Percentiles rank a stretch among this genome's conserved stretches.
Evolutionary conservation across 805 yeast species (phyloP).

Genomic region (Nakazawaea wickerhamii): DNA sequence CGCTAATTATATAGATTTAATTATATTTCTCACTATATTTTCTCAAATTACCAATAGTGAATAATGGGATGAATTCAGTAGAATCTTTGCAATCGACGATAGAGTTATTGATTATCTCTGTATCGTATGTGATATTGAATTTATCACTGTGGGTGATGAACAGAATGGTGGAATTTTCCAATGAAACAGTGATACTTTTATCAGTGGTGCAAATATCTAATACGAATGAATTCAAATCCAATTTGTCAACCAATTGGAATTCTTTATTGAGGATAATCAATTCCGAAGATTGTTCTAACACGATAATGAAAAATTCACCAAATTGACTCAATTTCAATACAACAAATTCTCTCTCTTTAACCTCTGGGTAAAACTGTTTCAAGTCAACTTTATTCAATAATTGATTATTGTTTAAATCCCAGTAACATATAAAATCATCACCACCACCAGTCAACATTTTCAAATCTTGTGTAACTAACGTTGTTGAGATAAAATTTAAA

Average conservation of each 20-base stretch:
- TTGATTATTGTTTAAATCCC: slow-evolving; percentile 63
- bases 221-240: slow-evolving; percentile 2
- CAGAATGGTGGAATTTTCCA: background rate
- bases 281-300: slow-evolving; percentile 28
- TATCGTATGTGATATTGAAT: background rate
- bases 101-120: background rate
- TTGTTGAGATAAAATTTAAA: slow-evolving; percentile 67
- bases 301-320: slow-evolving; percentile 30
- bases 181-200: background rate
- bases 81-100: slow-evolving; percentile 21
- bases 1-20: slow-evolving; percentile 1
- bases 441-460: slow-evolving; percentile 83
- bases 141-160: background rate
- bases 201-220: slow-evolving; percentile 5
- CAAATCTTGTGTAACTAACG: slow-evolving; percentile 52
- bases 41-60: slow-evolving; percentile 46
- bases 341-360: background rate
- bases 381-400: slow-evolving; percentile 46
- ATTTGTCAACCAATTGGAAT: background rate
- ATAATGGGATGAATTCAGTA: slow-evolving; percentile 45
- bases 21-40: slow-evolving; percentile 48
- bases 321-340: slow-evolving; percentile 22
- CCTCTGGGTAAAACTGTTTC: slow-evolving; percentile 23
- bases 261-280: slow-evolving; percentile 17
- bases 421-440: slow-evolving; percentile 62